Conservation (phyloP, 2,329 filamentous ascomycete genomes). For the Coniochaeta ligniaria region DNA sequence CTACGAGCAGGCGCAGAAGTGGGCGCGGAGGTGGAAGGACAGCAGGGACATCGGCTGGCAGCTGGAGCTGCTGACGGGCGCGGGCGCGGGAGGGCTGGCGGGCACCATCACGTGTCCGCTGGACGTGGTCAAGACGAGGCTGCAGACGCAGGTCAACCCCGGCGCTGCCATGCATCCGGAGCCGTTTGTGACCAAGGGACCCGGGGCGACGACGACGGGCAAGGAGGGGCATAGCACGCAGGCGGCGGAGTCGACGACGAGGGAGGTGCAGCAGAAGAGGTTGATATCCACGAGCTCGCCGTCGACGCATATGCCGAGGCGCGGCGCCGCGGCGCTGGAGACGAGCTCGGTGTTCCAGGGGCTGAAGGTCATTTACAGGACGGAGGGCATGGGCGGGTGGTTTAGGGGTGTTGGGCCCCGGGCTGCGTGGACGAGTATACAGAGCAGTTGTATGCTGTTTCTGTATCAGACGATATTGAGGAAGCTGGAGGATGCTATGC, state of each 20-base stretch:
- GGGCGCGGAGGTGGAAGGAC: conserved; percentile 72
- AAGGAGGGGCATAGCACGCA: background rate
- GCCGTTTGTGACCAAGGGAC: conserved; percentile 3
- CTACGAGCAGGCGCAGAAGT: conserved; percentile 85
- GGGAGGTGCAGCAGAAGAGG: conserved; percentile 44
- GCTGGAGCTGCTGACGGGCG: conserved; percentile 83
- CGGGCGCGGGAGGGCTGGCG: conserved; percentile 82
- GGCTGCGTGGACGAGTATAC: conserved; percentile 93
- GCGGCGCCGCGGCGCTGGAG: conserved; percentile 72
- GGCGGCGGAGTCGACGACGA: conserved; percentile 3
- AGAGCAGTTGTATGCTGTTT: conserved; percentile 94
- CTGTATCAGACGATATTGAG: conserved; percentile 84
- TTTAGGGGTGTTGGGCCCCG: conserved; percentile 92
- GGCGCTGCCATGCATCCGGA: conserved; percentile 13
- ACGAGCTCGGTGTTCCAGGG: conserved; percentile 86
- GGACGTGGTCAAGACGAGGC: conserved; percentile 93
- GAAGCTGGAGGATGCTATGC: conserved; percentile 54
- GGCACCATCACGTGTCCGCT: conserved; percentile 92
- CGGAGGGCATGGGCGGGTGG: conserved; percentile 82
- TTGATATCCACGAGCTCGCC: conserved; percentile 86
- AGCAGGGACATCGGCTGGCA: conserved; percentile 78
- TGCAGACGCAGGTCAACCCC: conserved; percentile 77
- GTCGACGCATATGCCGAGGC: conserved; percentile 71
- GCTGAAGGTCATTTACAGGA: conserved; percentile 78
- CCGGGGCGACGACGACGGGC: conserved; percentile 15